phyloP scores from a whole-genome alignment of 768 basidiomycete species.

The Suillus placidus region DNA sequence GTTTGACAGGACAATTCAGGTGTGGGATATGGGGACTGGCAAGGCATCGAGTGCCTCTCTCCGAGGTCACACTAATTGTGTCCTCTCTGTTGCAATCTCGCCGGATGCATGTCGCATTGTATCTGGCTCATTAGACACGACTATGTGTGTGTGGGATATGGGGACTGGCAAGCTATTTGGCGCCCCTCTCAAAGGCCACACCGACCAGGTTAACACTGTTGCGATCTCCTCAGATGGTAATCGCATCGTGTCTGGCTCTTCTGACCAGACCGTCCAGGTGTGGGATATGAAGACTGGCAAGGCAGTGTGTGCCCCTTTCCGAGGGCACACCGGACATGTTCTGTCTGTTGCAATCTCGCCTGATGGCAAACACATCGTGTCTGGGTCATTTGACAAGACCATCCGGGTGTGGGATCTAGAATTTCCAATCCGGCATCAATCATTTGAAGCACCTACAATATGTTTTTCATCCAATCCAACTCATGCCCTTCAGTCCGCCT shows the following conservation, averaged over 20 bases:
- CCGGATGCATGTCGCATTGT: neutral
- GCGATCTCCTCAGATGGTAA: neutral
- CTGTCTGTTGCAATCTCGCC: no score
- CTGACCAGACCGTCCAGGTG: no score
- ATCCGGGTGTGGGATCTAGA: slow-evolving; percentile 6
- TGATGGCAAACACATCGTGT: no score
- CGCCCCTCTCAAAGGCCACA: neutral
- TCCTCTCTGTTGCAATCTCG: neutral
- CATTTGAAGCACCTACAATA: neutral
- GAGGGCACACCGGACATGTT: no score
- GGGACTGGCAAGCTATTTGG: neutral
- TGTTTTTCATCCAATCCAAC: neutral
- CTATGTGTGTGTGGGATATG: neutral
- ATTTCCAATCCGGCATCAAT: neutral
- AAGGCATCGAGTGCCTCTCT: no score
- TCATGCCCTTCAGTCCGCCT: neutral
- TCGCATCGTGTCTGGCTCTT: neutral
- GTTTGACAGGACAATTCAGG: neutral
- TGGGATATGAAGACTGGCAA: no score
- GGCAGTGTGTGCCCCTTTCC: no score
- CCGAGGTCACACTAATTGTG: no score
- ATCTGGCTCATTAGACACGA: neutral
- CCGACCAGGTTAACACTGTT: neutral
- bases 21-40: neutral
- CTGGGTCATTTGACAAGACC: neutral